phyloP scores from a whole-genome alignment of 176 grass and related monocot species.

The Saccharum officinarum region DNA sequence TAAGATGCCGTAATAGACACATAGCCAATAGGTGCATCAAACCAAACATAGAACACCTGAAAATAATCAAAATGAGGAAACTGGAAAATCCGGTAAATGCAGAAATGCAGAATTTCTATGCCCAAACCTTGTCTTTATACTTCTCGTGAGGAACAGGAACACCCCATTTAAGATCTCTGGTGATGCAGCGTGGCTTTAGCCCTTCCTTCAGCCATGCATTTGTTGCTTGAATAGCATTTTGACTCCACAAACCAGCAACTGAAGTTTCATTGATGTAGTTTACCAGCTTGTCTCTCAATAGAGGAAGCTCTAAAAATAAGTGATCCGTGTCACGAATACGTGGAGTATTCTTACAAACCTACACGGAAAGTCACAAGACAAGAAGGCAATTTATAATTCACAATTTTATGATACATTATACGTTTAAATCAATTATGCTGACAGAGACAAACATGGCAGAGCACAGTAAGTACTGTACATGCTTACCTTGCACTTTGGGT shows the following conservation, averaged over 20 bases:
- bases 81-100: background rate
- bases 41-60: conserved; percentile 99
- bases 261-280: conserved; percentile 86
- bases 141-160: conserved; percentile 95
- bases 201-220: conserved; percentile 99
- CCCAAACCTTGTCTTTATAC: conserved; percentile 87
- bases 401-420: background rate
- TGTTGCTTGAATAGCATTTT: conserved; percentile 98
- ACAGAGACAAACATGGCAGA: background rate
- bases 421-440: conserved; percentile 11
- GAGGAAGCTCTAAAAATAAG: conserved; percentile 95
- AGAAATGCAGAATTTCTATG: conserved; percentile 14
- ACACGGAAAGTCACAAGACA: conserved; percentile 15
- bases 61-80: conserved; percentile 30
- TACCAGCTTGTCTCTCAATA: conserved; percentile 76
- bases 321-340: conserved; percentile 88
- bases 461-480: background rate
- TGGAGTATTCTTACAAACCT: conserved; percentile 84
- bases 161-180: conserved; percentile 99
- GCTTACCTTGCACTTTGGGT: conserved; percentile 94
- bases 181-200: conserved; percentile 87
- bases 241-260: conserved; percentile 88
- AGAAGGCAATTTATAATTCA: background rate
- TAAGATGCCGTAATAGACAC: conserved; percentile 94
- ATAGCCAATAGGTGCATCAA: conserved; percentile 99